Percentiles rank a stretch among this genome's conserved stretches.
These are phyloP conservation scores for Penicillium sp. DNA, from an alignment of 2,329 filamentous ascomycete genomes.

Conservation along the genomic window DNA sequence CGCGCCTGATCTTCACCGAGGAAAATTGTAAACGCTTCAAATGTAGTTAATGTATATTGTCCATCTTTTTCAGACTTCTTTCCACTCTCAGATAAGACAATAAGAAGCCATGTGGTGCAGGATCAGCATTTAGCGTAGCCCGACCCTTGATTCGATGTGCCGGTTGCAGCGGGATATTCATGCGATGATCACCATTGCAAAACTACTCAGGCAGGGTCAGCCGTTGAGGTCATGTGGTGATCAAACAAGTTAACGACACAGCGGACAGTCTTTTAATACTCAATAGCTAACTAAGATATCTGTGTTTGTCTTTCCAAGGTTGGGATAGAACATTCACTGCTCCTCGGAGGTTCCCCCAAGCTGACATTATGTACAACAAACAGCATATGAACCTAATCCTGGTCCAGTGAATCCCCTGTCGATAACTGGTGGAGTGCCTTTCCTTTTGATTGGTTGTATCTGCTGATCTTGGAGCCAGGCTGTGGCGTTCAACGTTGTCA, in stretches of 20 bases:
- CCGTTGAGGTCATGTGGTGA: not conserved
- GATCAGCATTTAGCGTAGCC: constrained; percentile 8
- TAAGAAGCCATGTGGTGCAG: not conserved
- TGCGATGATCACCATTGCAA: not conserved
- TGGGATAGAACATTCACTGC: not conserved
- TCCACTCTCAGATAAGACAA: not conserved
- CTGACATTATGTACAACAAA: not conserved
- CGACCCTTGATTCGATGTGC: constrained; percentile 15
- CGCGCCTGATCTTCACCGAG: constrained; percentile 9
- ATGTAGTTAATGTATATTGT: not conserved
- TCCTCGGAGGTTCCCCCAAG: not conserved
- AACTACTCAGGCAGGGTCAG: not conserved
- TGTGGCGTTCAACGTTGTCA: constrained; percentile 8
- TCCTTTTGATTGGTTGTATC: constrained; percentile 6
- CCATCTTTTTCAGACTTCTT: not conserved
- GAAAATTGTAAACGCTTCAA: not conserved
- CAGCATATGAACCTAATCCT: too few species aligned
- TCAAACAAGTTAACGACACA: too few species aligned
- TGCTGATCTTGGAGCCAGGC: constrained; percentile 1
- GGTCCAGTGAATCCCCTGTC: not conserved
- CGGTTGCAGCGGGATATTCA: constrained; percentile 1
- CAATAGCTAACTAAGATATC: too few species aligned
- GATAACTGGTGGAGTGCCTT: not conserved
- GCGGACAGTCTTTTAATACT: too few species aligned
- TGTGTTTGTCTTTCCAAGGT: not conserved